Percentiles rank a stretch among this genome's conserved stretches.
These are phyloP conservation scores for Pichia cephalocereana DNA, from an alignment of 805 yeast species.

Conservation along the genomic window DNA sequence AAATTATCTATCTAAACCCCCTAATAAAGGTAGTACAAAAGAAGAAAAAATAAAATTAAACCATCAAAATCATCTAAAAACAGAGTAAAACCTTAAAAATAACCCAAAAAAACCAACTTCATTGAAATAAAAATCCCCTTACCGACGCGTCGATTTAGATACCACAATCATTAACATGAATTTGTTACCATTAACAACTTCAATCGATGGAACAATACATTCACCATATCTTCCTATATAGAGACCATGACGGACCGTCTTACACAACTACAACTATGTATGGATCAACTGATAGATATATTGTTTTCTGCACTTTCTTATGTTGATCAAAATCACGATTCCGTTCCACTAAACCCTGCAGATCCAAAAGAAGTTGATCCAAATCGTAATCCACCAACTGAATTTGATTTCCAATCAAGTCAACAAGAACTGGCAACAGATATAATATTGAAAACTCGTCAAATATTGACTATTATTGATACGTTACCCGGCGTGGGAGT, in stretches of 20 bases:
- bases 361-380: constrained; percentile 59
- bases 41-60: no score
- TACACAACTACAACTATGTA: constrained; percentile 81
- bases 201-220: no score
- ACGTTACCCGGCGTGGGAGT: constrained; percentile 91
- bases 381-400: constrained; percentile 36
- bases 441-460: constrained; percentile 75
- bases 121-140: no score
- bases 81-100: no score
- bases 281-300: constrained; percentile 76
- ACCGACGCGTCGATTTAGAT: no score
- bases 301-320: constrained; percentile 71
- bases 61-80: no score
- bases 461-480: constrained; percentile 76
- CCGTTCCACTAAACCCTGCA: constrained; percentile 35
- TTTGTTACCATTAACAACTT: no score
- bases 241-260: constrained; percentile 67
- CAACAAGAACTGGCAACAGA: constrained; percentile 77
- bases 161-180: no score
- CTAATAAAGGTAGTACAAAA: no score
- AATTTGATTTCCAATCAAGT: constrained; percentile 32
- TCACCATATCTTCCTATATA: neutral
- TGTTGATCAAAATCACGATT: constrained; percentile 68
- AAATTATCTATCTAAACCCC: no score
- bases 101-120: no score